A percentile compares a stretch with the other conserved stretches of the same genome.
Evolutionary conservation across 2,329 filamentous ascomycete genomes (phyloP).

Genomic region (Colletotrichum lentis): DNA sequence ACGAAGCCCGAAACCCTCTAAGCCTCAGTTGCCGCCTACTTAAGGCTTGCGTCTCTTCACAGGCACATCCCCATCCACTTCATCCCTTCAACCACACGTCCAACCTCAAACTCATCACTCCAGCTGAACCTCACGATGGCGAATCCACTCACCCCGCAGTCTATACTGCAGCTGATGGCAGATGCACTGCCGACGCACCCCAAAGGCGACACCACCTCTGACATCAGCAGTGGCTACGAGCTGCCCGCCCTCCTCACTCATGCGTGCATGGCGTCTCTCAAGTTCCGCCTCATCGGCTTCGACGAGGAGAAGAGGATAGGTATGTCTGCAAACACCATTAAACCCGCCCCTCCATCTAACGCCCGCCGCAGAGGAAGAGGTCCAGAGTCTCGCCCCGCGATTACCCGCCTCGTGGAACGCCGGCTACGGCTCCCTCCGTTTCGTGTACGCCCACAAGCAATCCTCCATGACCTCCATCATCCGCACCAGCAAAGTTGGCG

Average conservation of each 20-base stretch:
- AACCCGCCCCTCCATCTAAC: background rate
- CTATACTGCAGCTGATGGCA: constrained; percentile 65
- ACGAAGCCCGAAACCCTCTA: constrained; percentile 1
- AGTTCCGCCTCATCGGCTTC: constrained; percentile 84
- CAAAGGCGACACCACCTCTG: constrained; percentile 63
- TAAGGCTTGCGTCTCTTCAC: background rate
- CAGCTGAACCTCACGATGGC: constrained; percentile 20
- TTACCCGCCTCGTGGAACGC: constrained; percentile 85
- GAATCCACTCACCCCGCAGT: constrained; percentile 54
- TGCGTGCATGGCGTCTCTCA: constrained; percentile 80
- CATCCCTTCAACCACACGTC: constrained; percentile 3
- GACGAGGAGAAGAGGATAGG: constrained; percentile 80
- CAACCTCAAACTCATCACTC: constrained; percentile 1
- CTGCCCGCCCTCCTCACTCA: constrained; percentile 85
- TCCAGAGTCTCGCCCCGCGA: constrained; percentile 64
- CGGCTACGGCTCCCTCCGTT: constrained; percentile 74
- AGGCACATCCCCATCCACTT: background rate
- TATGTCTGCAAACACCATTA: constrained; percentile 48
- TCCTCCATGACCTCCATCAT: constrained; percentile 85
- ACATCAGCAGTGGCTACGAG: constrained; percentile 77
- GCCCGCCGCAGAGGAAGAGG: constrained; percentile 60
- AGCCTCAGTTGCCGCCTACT: background rate
- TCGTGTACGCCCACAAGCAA: constrained; percentile 86
- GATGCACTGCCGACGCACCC: constrained; percentile 66
- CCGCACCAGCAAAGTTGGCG: constrained; percentile 82